Evolutionary conservation across 352 stramenopile species (phyloP), one percentile per base, ranked within the genome.

Genomic region (Pythium scleroteichum): DNA sequence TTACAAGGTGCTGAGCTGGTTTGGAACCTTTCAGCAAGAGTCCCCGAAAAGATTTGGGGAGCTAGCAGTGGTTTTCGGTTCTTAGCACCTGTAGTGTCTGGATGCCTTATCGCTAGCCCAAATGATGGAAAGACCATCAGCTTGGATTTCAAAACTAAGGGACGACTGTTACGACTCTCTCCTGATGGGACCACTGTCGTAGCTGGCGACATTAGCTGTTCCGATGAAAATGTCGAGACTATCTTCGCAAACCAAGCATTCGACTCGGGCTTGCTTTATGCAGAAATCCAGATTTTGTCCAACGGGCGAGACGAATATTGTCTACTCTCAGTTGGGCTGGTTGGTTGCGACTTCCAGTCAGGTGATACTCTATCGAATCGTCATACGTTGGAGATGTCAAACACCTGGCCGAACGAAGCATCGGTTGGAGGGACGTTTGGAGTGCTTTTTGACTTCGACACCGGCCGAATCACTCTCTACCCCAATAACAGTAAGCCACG

Each of bases 361-460:
- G 33, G 26, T 1, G 55, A 69, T 0, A 64, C 80, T 14, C 63
- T 72, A 0, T 38, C 40, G 13, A 63, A 47, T 8, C 51, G 45
- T 17, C 42, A 54, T 24, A 69, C 72, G 23, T 42, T 85, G 8
- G 68, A 75, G 9, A 49, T 87, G 4, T 75, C 73, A 14, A 79
- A 59, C 27, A 75, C 65, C 5, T 77, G 57, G 40, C 26, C 49
- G 10, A 78, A 88, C 17, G 70, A 82, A 2, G 41, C 75, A 4
- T 17, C 70, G 17, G 39, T 76, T 0, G 75, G 52, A 59, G 73
- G 69, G 8, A 59, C 76, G 20, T 76, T 95, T n/a, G 86, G 86
- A 1, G 69, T 90, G 27, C 70, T 93, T 12, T 93, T 90, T 66
- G 84, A 95, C 64, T 91, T 95, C 38, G 70, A 77, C 27, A 85